Base-by-base conservation (phyloP, 1,139 yeast species). In the Geotrichum armillariae region DNA sequence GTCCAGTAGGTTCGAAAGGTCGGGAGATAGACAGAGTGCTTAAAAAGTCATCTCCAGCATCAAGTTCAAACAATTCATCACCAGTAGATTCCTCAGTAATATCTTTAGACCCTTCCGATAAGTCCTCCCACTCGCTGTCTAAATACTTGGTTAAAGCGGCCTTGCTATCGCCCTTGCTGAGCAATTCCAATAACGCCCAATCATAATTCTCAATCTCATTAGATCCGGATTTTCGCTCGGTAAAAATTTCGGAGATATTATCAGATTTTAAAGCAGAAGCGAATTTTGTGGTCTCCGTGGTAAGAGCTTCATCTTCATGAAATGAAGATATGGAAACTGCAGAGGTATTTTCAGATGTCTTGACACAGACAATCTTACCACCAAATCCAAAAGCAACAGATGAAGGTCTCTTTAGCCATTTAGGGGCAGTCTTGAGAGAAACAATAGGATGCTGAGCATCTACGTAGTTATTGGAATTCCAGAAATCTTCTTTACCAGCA, bases 381-480 rank as follows among this genome's bases (percentile, higher is more conserved):
- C 99, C 99, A 70, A 90, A 93, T 0, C 96, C 99, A 73, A 94
- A 94, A 4, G 82, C 74, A 8, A 85, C 96, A 43, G 84, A 75
- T 2, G 79, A 74, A n/a, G 90, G 90, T 57, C 85, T 76, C 57
- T 79, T 79, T 56, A 89, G 78, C 99, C 99, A 94, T 52, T 72
- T 67, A 39, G 99, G 99, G 20, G 98, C 95, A 68, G 90, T 96
- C 55, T 76, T 73, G 31, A 79, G 75, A 27, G 76, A 74, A 59
- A 85, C 84, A 41, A 69, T 63, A 12, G 79, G 79, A 59, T 84
- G 89, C 58, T 82, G 88, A 33, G 89, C 80, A 56, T 85, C 93
- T 21, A 85, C 77, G 49, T 73, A 71, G 35, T 72, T 71, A 22
- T 84, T 77, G 1, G 95, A 82, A 61, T 80, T 85, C 97, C 98